A percentile compares a stretch with the other conserved stretches of the same genome.
These are phyloP conservation scores for Magnusiomyces ingens DNA, from an alignment of 1,139 yeast genomes.

Conservation along the genomic window DNA sequence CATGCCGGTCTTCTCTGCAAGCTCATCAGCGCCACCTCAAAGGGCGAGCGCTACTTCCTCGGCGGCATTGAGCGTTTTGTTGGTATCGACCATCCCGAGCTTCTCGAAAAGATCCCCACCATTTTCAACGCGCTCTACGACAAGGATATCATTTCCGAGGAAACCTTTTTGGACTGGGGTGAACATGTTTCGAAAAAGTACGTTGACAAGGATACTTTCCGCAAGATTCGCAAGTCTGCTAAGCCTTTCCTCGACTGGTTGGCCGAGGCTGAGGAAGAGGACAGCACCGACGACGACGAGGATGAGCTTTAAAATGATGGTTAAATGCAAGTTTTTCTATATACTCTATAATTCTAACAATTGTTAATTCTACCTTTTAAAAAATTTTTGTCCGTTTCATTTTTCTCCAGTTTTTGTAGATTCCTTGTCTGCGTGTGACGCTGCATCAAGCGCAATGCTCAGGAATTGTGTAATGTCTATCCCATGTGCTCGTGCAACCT, in stretches of 20 bases:
- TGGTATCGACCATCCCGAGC: slow-evolving; percentile 74
- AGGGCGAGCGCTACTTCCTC: slow-evolving; percentile 77
- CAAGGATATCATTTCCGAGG: slow-evolving; percentile 78
- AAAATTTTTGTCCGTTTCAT: background rate
- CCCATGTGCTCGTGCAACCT: slow-evolving; percentile 2
- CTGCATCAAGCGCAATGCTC: slow-evolving; percentile 1
- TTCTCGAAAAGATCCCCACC: slow-evolving; percentile 70
- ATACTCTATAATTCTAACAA: background rate
- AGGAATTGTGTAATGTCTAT: background rate
- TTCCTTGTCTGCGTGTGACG: background rate
- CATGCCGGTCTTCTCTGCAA: slow-evolving; percentile 81
- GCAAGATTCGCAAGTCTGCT: slow-evolving; percentile 93
- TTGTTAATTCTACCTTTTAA: background rate
- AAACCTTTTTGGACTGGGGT: slow-evolving; percentile 76
- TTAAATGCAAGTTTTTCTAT: background rate
- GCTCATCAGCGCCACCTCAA: slow-evolving; percentile 49
- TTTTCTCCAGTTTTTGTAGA: background rate
- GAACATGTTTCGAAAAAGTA: slow-evolving; percentile 88
- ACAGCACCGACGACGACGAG: slow-evolving; percentile 13
- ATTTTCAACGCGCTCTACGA: slow-evolving; percentile 77
- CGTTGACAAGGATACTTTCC: slow-evolving; percentile 85
- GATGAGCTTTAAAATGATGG: no score
- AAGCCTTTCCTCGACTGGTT: slow-evolving; percentile 94
- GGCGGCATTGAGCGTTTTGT: slow-evolving; percentile 95
- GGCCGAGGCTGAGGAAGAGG: slow-evolving; percentile 75